Base-by-base conservation (phyloP, 2,329 filamentous ascomycete species). In the Podosphaera leucotricha region DNA sequence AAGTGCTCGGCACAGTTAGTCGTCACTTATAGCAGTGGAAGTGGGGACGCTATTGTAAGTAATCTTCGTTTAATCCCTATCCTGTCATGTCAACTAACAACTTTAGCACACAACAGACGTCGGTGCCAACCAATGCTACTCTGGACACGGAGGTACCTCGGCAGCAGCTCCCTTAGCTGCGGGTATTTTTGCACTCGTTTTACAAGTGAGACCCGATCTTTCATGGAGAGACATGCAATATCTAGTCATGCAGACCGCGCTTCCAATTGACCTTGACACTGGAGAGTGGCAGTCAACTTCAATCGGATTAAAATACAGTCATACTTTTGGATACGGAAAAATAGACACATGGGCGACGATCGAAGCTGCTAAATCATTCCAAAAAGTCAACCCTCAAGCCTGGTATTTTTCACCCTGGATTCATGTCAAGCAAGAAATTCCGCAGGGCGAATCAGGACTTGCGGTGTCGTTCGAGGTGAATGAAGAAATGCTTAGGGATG, bases 361-460 rank as follows among this genome's bases (percentile, higher is more conserved):
- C 15, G 78, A 94, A 55, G 74, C 71, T 44, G 86, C 90, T 45
- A 92, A 84, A 64, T 74, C 69, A 0, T 95, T 84, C 77, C 67
- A 83, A 51, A 70, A 77, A 18, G 85, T 95, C 50, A 95, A 95
- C 62, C 87, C 90, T 7, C 90, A 98, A 61, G 78, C 86, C 5
- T 98, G 90, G 87, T 85, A 71, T 60, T 85, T 80, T 60, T 92
- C 85, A 11, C 87, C 90, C 0, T 94, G 90, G 85, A 70, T 93
- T 50, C 83, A 90, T 52, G 83, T 98, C 48, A 79, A 86, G 55
- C 72, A 87, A 57, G 63, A 66, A 2, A 86, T 98, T 49, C 90
- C 90, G 0, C 77, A 98, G 61, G 90, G 86, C 42, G 66, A 81
- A 20, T 62, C 80, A 45, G 90, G 90, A 0, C 62, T 98, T 35